phyloP scores from a whole-genome alignment of 257 asterid species.

The Solanum gracilifrons region DNA sequence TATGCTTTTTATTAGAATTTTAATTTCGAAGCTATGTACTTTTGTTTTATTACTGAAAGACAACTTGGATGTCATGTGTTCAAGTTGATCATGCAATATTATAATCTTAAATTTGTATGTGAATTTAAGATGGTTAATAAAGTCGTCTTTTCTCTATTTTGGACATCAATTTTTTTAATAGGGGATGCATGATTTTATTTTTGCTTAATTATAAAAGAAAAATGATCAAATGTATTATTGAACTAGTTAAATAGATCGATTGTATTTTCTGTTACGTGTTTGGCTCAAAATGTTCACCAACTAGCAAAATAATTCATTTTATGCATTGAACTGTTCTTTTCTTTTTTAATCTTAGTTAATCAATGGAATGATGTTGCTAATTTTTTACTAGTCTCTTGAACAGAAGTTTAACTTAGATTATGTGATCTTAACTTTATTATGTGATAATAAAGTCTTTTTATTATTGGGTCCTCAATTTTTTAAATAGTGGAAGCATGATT shows the following conservation, averaged over 20 bases:
- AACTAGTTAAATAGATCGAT: not conserved
- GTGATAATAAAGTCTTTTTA: not conserved
- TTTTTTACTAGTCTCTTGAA: not conserved
- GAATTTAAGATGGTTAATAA: not conserved
- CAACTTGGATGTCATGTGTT: not conserved
- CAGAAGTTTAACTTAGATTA: not conserved
- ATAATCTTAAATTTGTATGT: not conserved
- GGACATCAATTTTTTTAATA: not conserved
- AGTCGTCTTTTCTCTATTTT: not conserved
- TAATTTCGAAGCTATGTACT: not conserved
- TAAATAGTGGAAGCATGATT: not conserved
- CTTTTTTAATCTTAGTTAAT: not conserved
- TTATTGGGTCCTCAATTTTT: not conserved
- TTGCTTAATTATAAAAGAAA: not conserved
- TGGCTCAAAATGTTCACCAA: not conserved
- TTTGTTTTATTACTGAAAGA: not conserved
- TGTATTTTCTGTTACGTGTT: not conserved
- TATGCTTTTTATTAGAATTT: not conserved
- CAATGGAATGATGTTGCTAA: not conserved
- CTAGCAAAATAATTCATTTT: not conserved
- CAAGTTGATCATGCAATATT: not conserved
- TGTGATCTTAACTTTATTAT: not conserved
- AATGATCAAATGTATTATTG: not conserved
- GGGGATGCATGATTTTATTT: not conserved
- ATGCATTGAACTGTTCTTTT: not conserved